Evolutionary conservation across 208 protist species (phyloP).

Genomic region (Crithidia mellificae): DNA sequence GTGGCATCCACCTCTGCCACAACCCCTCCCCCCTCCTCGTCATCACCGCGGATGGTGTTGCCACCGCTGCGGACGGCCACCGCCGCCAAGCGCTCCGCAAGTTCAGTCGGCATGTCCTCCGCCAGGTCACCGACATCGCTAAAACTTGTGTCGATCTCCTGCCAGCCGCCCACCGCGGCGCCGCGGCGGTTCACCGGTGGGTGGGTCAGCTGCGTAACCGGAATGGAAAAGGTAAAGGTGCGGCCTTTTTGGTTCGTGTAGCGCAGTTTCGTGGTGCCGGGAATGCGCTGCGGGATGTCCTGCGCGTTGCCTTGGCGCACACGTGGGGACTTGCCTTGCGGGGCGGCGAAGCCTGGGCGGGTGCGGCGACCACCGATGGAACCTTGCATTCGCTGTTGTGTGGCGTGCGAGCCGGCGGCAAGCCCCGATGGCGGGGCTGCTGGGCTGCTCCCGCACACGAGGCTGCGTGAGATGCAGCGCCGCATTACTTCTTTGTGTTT

Average conservation of each 20-base stretch:
- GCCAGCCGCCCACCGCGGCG: constrained; percentile 49
- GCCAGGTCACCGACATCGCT: constrained; percentile 79
- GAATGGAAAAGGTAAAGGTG: constrained; percentile 81
- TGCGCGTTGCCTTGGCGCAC: constrained; percentile 52
- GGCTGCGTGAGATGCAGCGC: neutral
- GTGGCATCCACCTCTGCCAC: constrained; percentile 25
- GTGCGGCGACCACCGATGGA: constrained; percentile 32
- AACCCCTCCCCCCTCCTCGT: too few relatives aligned
- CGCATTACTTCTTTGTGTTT: too few relatives aligned
- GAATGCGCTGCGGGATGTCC: constrained; percentile 55
- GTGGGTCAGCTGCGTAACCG: constrained; percentile 76
- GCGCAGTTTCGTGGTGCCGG: constrained; percentile 81
- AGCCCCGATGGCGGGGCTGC: neutral
- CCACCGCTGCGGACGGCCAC: constrained; percentile 13
- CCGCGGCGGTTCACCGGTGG: constrained; percentile 52
- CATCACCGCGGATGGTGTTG: too few relatives aligned
- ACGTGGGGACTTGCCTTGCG: constrained; percentile 46
- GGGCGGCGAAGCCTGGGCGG: constrained; percentile 37
- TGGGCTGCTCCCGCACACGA: neutral
- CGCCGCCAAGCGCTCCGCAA: constrained; percentile 54
- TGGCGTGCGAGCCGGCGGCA: neutral
- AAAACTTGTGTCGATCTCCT: constrained; percentile 79
- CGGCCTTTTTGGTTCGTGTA: constrained; percentile 89
- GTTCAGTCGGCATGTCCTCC: constrained; percentile 77
- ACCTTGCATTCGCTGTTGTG: constrained; percentile 8